Evolutionary conservation across 257 asterid genomes (phyloP), one percentile per base, ranked within the genome.

Genomic region (Primulina tabacum): DNA sequence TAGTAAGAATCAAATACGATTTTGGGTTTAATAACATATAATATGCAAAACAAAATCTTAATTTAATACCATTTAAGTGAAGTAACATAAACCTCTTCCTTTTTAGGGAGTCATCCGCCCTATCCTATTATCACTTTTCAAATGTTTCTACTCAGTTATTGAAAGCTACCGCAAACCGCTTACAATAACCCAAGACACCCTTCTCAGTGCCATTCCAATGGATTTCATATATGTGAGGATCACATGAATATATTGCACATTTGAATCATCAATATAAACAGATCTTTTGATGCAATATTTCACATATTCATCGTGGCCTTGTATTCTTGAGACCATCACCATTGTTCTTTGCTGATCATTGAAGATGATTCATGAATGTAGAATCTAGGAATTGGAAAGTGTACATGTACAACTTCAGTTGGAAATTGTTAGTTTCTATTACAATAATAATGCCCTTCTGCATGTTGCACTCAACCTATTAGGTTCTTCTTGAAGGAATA

Each of bases 251-350:
- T 30, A 14, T 17, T 58, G 32, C 35, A 11, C 35, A 1, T 57
- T 58, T 56, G 43, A 35, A 69, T 32, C 16, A 69, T 35, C 58
- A 30, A 29, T 20, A 34, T 26, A 20, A 0, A 37, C 8, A 37
- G 7, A 34, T 56, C 64, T 68, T 68, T 55, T 57, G 26, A 69
- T 58, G 73, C 58, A 69, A 11, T 60, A 58, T 34, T 38, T 64
- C 18, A 64, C 47, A 24, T 62, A 20, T 61, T 14, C 38, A 30
- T 30, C 14, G 55, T 47, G 55, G 55, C n/a, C 2, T 4, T 47
- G 1, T 11, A 14, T 47, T 14, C 55, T 12, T 12, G 55, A 47
- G 55, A 12, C 2, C 52, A 40, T 2, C 5, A 40, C 17, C 52
- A 40, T 11, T 47, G 18, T 47, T 47, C 55, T 14, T 47, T 7